Evolutionary conservation across 1,284 basidiomycete genomes (phyloP).

Genomic region (Microbotryum silenes-acaulis): DNA sequence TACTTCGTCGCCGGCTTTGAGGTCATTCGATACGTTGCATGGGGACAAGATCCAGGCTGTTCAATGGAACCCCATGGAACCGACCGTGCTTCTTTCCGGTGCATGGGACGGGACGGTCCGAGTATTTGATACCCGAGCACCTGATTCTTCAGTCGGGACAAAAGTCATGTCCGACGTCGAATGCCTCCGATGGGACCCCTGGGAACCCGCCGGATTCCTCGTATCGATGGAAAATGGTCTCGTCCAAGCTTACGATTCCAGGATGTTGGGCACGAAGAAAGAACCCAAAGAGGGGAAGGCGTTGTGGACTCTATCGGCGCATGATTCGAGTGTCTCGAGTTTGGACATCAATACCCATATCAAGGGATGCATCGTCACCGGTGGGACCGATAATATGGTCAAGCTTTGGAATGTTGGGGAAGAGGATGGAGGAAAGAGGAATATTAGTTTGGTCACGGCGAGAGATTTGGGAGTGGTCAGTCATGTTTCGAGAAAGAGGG

Average conservation of each 20-base stretch:
- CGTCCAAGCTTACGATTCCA: conserved; percentile 83
- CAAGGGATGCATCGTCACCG: conserved; percentile 82
- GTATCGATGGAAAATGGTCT: conserved; percentile 89
- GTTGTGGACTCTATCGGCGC: conserved; percentile 84
- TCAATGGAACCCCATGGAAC: conserved; percentile 84
- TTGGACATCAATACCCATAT: conserved; percentile 88
- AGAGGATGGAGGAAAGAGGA: conserved; percentile 49
- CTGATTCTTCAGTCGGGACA: conserved; percentile 56
- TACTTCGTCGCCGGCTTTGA: conserved; percentile 52
- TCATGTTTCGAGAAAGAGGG: conserved; percentile 30
- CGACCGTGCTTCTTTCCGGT: conserved; percentile 82
- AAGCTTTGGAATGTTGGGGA: conserved; percentile 86
- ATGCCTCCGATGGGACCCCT: conserved; percentile 90
- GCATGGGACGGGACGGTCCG: conserved; percentile 89
- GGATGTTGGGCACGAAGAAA: conserved; percentile 61
- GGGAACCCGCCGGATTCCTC: conserved; percentile 78
- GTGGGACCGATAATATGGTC: conserved; percentile 82
- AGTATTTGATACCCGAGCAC: conserved; percentile 83
- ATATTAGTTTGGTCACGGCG: conserved; percentile 78
- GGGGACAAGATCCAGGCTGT: conserved; percentile 96
- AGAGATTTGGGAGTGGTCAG: conserved; percentile 87
- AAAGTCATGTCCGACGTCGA: conserved; percentile 75
- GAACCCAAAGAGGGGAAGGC: conserved; percentile 38
- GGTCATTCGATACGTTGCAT: conserved; percentile 73
- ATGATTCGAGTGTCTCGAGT: conserved; percentile 86